Conservation (phyloP, 2,329 filamentous ascomycete genomes). For the Knufia fluminis region DNA sequence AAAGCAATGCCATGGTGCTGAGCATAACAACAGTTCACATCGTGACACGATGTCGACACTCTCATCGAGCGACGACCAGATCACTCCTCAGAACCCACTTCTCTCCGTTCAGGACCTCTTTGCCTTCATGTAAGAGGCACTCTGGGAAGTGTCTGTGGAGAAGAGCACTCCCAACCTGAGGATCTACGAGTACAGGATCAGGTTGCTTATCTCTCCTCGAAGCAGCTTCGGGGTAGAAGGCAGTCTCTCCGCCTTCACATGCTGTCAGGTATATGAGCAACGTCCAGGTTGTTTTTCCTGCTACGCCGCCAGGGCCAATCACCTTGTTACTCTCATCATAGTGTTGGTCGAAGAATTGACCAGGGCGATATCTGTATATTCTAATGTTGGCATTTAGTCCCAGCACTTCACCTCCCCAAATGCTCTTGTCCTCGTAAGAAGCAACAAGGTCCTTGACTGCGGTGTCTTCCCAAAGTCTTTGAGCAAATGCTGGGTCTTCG, state of each 20-base stretch:
- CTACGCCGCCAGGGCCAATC: slow-evolving; percentile 41
- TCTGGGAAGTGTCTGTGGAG: slow-evolving; percentile 83
- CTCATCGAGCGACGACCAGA: slow-evolving; percentile 41
- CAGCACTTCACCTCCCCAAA: slow-evolving; percentile 74
- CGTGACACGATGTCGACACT: background rate
- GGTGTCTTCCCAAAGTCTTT: slow-evolving; percentile 66
- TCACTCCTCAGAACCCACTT: slow-evolving; percentile 90
- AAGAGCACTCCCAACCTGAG: slow-evolving; percentile 76
- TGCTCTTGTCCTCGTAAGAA: slow-evolving; percentile 26
- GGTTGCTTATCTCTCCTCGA: slow-evolving; percentile 32
- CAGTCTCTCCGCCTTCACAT: slow-evolving; percentile 78
- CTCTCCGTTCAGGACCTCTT: slow-evolving; percentile 67
- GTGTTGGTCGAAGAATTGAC: slow-evolving; percentile 87
- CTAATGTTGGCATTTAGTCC: slow-evolving; percentile 82
- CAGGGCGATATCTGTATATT: slow-evolving; percentile 75
- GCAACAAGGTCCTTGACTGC: slow-evolving; percentile 55
- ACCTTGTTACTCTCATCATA: slow-evolving; percentile 84
- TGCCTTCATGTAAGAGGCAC: slow-evolving; percentile 81
- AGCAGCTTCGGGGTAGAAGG: slow-evolving; percentile 68
- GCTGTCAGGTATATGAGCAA: slow-evolving; percentile 79
- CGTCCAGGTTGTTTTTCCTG: slow-evolving; percentile 78
- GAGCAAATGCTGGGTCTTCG: slow-evolving; percentile 64
- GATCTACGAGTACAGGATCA: slow-evolving; percentile 57
- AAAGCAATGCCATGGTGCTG: too few relatives aligned
- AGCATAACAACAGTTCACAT: background rate